Conservation (phyloP, 345 rosid genomes). For the Trapa incisa region DNA sequence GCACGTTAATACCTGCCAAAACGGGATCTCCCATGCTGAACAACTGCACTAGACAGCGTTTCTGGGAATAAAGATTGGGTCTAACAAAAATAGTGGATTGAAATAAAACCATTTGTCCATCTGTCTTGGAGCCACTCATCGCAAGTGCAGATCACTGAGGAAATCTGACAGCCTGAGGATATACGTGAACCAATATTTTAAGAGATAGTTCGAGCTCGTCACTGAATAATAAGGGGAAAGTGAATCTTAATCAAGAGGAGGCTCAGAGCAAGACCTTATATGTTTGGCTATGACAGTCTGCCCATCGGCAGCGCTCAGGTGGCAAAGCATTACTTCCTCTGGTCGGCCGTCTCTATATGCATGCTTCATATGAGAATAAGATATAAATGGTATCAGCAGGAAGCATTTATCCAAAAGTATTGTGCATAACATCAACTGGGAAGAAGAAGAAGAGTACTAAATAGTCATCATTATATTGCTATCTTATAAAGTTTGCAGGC, state of each 20-base stretch:
- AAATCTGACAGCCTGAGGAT: slow-evolving; percentile 61
- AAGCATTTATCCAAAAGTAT: too few species aligned
- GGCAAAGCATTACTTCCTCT: slow-evolving; percentile 62
- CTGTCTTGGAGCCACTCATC: slow-evolving; percentile 9
- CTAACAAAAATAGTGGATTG: too few species aligned
- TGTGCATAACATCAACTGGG: too few species aligned
- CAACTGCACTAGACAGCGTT: too few species aligned
- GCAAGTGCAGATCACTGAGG: slow-evolving; percentile 36
- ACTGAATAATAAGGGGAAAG: background rate
- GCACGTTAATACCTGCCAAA: too few species aligned
- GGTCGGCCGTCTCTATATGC: slow-evolving; percentile 59
- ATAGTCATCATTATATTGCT: too few species aligned
- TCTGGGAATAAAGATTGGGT: too few species aligned
- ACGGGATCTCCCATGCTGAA: too few species aligned
- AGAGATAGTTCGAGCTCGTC: background rate
- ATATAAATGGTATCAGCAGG: too few species aligned
- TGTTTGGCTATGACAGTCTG: slow-evolving; percentile 45
- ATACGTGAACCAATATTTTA: background rate
- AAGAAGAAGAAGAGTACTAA: too few species aligned
- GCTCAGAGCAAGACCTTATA: slow-evolving; percentile 23
- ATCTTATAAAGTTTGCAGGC: too few species aligned
- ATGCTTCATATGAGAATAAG: slow-evolving; percentile 34
- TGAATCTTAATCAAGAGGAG: background rate
- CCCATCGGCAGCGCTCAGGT: slow-evolving; percentile 63
- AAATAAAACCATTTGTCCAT: too few species aligned